phyloP scores from a whole-genome alignment of 202 grass and related monocot genomes.

The Setaria italica region DNA sequence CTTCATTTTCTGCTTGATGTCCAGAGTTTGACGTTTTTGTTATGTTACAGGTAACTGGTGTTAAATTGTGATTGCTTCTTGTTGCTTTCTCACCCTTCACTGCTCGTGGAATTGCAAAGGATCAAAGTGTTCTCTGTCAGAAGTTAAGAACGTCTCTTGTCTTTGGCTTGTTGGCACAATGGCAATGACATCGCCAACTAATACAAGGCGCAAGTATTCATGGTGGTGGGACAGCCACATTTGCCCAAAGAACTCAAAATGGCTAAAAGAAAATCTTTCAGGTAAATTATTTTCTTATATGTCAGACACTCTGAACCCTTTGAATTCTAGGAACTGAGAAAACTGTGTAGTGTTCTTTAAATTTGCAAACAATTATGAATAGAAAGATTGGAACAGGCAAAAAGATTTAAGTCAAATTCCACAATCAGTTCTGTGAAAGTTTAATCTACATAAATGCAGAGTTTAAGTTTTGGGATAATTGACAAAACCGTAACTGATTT shows the following conservation, averaged over 20 bases:
- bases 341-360: slow-evolving; percentile 2
- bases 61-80: slow-evolving; percentile 29
- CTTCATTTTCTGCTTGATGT: slow-evolving; percentile 18
- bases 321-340: slow-evolving; percentile 30
- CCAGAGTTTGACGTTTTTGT: slow-evolving; percentile 6
- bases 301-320: neutral
- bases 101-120: neutral
- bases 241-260: slow-evolving; percentile 80
- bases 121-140: neutral
- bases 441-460: slow-evolving; percentile 36
- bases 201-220: slow-evolving; percentile 55
- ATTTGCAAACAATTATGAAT: slow-evolving; percentile 26
- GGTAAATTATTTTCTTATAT: slow-evolving; percentile 51
- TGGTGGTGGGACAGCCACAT: slow-evolving; percentile 82
- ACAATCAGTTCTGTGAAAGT: slow-evolving; percentile 26
- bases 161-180: slow-evolving; percentile 44
- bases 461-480: slow-evolving; percentile 1
- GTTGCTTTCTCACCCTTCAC: slow-evolving; percentile 23
- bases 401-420: slow-evolving; percentile 5
- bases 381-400: neutral
- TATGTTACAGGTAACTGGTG: slow-evolving; percentile 47
- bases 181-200: slow-evolving; percentile 45
- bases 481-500: neutral
- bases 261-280: slow-evolving; percentile 77
- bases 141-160: slow-evolving; percentile 16